phyloP scores from a whole-genome alignment of 169 alveolate genomes.

The Cryptosporidium parvum region DNA sequence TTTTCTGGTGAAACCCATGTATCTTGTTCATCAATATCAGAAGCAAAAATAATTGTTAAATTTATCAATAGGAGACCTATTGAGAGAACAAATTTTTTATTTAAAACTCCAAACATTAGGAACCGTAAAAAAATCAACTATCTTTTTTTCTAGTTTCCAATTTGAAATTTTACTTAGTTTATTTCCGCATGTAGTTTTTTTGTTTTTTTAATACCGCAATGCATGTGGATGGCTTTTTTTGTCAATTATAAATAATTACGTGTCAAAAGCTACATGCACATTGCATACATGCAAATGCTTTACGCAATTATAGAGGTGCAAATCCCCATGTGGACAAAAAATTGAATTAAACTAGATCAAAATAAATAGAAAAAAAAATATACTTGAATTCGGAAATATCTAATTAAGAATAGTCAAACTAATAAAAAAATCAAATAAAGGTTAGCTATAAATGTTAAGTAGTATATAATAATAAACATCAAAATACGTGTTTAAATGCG shows the following conservation, averaged over 20 bases:
- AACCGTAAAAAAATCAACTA: conserved; percentile 3
- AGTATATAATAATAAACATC: background rate
- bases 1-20: conserved; percentile 57
- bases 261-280: conserved; percentile 32
- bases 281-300: conserved; percentile 8
- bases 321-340: background rate
- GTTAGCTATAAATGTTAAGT: background rate
- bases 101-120: conserved; percentile 33
- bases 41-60: conserved; percentile 14
- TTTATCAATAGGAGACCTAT: conserved; percentile 34
- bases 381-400: conserved; percentile 1
- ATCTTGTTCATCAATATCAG: conserved; percentile 9
- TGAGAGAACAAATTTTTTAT: background rate
- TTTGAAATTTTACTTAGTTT: background rate
- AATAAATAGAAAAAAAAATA: background rate
- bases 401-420: background rate
- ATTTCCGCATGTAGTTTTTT: background rate
- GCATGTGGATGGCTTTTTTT: conserved; percentile 39
- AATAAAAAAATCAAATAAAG: background rate
- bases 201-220: conserved; percentile 8
- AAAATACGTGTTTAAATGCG: background rate
- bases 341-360: background rate
- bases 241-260: conserved; percentile 12
- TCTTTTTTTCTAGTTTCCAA: background rate
- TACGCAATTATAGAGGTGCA: background rate